Conservation (phyloP, 2,329 filamentous ascomycete species). For the Verticillium zaregamsianum region DNA sequence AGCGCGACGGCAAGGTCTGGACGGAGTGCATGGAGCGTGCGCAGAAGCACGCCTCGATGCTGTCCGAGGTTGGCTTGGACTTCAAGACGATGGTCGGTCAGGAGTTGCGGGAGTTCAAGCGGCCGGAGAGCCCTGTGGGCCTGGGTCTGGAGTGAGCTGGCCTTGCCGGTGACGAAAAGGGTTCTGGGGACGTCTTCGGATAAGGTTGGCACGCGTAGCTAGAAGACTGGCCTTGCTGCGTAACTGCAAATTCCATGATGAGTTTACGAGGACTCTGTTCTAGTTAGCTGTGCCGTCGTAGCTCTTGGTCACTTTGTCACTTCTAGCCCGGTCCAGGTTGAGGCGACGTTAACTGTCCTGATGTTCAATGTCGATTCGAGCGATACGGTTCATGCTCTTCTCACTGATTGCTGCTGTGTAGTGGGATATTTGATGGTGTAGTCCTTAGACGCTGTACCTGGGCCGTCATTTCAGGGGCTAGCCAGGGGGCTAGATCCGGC, state of each 20-base stretch:
- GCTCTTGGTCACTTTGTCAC: too few relatives aligned
- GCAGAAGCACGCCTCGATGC: slow-evolving; percentile 71
- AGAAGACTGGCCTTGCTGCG: too few relatives aligned
- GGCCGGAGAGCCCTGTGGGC: background rate
- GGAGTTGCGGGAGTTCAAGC: slow-evolving; percentile 27
- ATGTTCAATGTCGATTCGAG: too few relatives aligned
- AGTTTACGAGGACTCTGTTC: too few relatives aligned
- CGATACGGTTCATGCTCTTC: too few relatives aligned
- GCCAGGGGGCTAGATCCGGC: background rate
- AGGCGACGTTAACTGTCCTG: too few relatives aligned
- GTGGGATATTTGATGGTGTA: too few relatives aligned
- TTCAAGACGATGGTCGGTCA: slow-evolving; percentile 77
- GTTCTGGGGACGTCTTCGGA: background rate
- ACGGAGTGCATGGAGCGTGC: slow-evolving; percentile 76
- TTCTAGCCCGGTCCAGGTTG: too few relatives aligned
- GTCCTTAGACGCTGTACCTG: too few relatives aligned
- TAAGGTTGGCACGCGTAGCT: background rate
- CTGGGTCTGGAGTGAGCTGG: background rate
- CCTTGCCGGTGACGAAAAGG: background rate
- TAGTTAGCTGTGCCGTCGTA: too few relatives aligned
- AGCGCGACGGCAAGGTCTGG: slow-evolving; percentile 73
- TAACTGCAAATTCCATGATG: too few relatives aligned
- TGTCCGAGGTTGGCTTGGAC: slow-evolving; percentile 84
- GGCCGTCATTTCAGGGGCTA: background rate
- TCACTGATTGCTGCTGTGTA: too few relatives aligned